A percentile compares a stretch with the other conserved stretches of the same genome.
Conservation (phyloP, 164 flowering plant genomes). For the Litsea cubeba region DNA sequence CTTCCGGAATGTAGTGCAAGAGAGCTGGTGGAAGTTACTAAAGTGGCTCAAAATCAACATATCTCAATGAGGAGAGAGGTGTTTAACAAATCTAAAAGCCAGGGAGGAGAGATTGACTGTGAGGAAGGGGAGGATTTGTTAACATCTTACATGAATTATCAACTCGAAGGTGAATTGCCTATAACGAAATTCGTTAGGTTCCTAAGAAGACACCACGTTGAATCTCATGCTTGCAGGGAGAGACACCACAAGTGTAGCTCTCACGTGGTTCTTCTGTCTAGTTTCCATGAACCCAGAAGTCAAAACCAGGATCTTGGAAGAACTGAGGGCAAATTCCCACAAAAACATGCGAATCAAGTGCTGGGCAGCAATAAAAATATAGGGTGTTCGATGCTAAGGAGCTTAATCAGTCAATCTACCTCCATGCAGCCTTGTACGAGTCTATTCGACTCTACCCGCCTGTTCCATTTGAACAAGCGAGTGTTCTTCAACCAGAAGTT, state of each 20-base stretch:
- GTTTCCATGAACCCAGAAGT: slow-evolving; percentile 1
- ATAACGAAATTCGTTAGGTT: slow-evolving; percentile 9
- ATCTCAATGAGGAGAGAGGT: slow-evolving; percentile 1
- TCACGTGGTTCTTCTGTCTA: slow-evolving; percentile 36
- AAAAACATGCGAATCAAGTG: background rate
- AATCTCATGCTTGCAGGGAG: slow-evolving; percentile 27
- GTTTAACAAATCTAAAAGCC: background rate
- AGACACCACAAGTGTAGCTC: slow-evolving; percentile 27
- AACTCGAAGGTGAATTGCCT: slow-evolving; percentile 2
- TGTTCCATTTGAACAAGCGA: slow-evolving; percentile 21
- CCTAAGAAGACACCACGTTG: slow-evolving; percentile 25
- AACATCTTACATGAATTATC: slow-evolving; percentile 2
- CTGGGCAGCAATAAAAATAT: background rate
- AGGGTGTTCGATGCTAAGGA: slow-evolving; percentile 16
- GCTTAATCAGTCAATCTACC: slow-evolving; percentile 20
- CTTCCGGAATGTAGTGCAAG: slow-evolving; percentile 16
- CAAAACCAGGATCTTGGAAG: background rate
- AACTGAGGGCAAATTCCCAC: background rate
- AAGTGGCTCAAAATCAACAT: slow-evolving; percentile 10
- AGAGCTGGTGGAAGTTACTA: slow-evolving; percentile 20
- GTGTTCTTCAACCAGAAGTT: slow-evolving; percentile 15
- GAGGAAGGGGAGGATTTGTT: slow-evolving; percentile 7
- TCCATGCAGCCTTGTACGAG: slow-evolving; percentile 36
- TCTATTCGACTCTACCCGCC: slow-evolving; percentile 30
- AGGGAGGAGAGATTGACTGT: background rate